A percentile compares a stretch with the other conserved stretches of the same genome.
phyloP scores from a whole-genome alignment of 257 asterid genomes.

The Salvia miltiorrhiza region DNA sequence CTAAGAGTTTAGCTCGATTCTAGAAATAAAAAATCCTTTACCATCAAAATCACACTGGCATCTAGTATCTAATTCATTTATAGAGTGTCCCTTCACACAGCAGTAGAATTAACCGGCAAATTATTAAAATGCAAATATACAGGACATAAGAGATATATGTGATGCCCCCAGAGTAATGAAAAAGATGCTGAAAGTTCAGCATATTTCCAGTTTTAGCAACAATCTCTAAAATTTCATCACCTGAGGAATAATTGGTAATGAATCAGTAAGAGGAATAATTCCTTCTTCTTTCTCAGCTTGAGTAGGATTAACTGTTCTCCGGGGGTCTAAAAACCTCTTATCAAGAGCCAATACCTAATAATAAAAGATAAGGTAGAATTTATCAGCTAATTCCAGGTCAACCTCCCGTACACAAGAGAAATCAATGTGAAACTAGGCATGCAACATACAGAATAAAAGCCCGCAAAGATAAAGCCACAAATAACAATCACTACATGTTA shows the following conservation, averaged over 20 bases:
- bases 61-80: background rate
- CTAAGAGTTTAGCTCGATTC: background rate
- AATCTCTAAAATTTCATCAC: conserved; percentile 33
- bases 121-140: background rate
- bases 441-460: background rate
- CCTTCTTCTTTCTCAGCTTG: conserved; percentile 99
- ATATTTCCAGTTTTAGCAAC: conserved; percentile 4
- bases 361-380: conserved; percentile 6
- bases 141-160: background rate
- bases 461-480: background rate
- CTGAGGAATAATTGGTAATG: conserved; percentile 94
- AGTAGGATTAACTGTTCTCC: conserved; percentile 85
- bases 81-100: background rate
- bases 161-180: conserved; percentile 3
- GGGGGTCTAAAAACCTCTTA: conserved; percentile 90
- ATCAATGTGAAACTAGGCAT: background rate
- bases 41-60: background rate
- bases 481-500: conserved; percentile 5
- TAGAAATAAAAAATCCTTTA: background rate
- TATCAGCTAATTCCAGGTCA: background rate
- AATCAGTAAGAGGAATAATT: conserved; percentile 89
- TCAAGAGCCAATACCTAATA: conserved; percentile 96
- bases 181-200: background rate
- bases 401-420: background rate
- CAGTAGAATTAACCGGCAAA: background rate